Conservation (phyloP, 2,329 filamentous ascomycete genomes). For the Monosporascus sp. region DNA sequence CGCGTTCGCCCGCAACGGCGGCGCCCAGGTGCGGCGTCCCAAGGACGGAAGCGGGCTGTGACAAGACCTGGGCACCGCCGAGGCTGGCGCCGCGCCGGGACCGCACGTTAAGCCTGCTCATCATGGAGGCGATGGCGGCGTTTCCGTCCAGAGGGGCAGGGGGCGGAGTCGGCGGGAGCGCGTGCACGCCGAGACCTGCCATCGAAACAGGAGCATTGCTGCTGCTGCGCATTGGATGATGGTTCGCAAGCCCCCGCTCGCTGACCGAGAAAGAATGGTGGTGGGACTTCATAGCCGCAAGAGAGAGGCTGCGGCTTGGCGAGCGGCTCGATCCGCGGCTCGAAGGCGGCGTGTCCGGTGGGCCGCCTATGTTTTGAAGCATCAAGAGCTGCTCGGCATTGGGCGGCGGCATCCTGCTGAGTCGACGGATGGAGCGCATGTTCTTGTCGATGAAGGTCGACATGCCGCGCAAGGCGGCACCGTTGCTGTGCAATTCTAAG, state of each 20-base stretch:
- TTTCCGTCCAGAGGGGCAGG: slow-evolving; percentile 15
- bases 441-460: slow-evolving; percentile 38
- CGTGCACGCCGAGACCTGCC: no score
- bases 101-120: slow-evolving; percentile 28
- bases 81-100: slow-evolving; percentile 13
- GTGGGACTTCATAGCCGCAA: slow-evolving; percentile 4
- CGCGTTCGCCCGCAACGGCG: not conserved
- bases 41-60: not conserved
- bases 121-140: slow-evolving; percentile 21
- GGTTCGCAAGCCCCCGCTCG: slow-evolving; percentile 5
- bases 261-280: slow-evolving; percentile 16
- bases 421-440: slow-evolving; percentile 35
- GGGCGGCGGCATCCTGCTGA: slow-evolving; percentile 34
- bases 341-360: slow-evolving; percentile 27
- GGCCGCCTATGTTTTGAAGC: not conserved
- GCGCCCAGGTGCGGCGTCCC: not conserved
- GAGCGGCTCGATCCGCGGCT: slow-evolving; percentile 27
- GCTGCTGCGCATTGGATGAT: no score
- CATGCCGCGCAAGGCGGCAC: slow-evolving; percentile 38
- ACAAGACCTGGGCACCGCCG: slow-evolving; percentile 6
- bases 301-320: slow-evolving; percentile 10
- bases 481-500: slow-evolving; percentile 36
- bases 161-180: slow-evolving; percentile 19
- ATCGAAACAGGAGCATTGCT: no score
- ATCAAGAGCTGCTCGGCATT: not conserved